Conservation (phyloP, 352 stramenopile species). For the Globisporangium lucens region DNA sequence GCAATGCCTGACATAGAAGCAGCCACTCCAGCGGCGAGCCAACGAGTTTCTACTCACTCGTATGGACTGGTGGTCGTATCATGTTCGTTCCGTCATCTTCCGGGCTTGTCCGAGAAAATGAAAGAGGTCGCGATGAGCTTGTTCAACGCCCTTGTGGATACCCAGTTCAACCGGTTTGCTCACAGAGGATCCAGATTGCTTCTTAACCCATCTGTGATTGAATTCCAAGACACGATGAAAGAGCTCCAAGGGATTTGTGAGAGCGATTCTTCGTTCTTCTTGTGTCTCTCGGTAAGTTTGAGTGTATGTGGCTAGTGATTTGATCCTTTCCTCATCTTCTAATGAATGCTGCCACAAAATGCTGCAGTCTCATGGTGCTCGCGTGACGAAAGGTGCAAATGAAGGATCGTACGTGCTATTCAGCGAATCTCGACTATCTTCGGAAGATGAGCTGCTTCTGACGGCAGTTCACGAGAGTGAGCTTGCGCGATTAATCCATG, state of each 20-base stretch:
- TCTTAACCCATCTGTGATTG: slow-evolving; percentile 78
- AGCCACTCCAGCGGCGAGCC: not conserved
- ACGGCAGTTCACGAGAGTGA: slow-evolving; percentile 62
- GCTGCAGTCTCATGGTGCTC: slow-evolving; percentile 59
- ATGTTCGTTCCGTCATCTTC: slow-evolving; percentile 55
- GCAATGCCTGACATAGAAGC: not conserved
- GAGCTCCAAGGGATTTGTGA: slow-evolving; percentile 45
- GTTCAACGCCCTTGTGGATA: slow-evolving; percentile 52
- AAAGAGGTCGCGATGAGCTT: slow-evolving; percentile 54
- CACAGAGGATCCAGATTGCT: slow-evolving; percentile 52
- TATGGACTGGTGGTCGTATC: slow-evolving; percentile 57
- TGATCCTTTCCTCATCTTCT: not conserved
- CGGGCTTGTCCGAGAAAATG: slow-evolving; percentile 43
- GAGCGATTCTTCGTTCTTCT: slow-evolving; percentile 51
- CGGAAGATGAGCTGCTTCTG: slow-evolving; percentile 64
- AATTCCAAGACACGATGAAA: slow-evolving; percentile 75
- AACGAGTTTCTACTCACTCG: slow-evolving; percentile 7
- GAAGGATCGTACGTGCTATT: slow-evolving; percentile 72
- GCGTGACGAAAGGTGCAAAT: slow-evolving; percentile 48
- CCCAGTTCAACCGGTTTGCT: slow-evolving; percentile 48
- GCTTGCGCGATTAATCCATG: slow-evolving; percentile 55
- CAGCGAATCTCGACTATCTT: slow-evolving; percentile 61
- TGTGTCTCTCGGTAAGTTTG: slow-evolving; percentile 52
- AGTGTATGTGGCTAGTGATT: not conserved
- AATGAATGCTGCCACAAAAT: not conserved